These are phyloP conservation scores for Neoboletus subvelutipes DNA, from an alignment of 768 basidiomycete genomes.

Conservation along the genomic window DNA sequence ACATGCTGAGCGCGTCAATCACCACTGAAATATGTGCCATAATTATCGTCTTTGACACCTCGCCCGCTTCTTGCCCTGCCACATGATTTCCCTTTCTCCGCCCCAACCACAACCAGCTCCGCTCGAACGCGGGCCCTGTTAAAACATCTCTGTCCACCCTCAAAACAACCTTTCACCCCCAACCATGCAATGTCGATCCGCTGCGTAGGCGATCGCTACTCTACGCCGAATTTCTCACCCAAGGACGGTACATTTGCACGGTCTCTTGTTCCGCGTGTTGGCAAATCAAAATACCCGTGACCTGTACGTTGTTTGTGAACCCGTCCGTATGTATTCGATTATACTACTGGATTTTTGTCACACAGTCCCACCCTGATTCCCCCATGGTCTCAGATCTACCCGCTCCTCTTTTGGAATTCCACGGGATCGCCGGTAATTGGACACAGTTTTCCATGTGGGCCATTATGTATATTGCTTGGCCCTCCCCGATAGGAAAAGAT, in stretches of 20 bases:
- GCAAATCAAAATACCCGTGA: background rate
- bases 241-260: background rate
- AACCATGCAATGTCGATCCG: background rate
- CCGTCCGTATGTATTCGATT: background rate
- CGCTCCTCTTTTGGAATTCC: background rate
- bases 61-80: slow-evolving; percentile 18
- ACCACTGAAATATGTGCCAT: slow-evolving; percentile 22
- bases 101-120: slow-evolving; percentile 35
- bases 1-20: background rate
- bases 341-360: slow-evolving; percentile 1
- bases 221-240: background rate
- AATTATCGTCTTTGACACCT: slow-evolving; percentile 20
- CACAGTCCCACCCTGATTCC: slow-evolving; percentile 2
- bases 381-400: background rate
- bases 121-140: slow-evolving; percentile 29
- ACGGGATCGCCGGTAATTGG: background rate
- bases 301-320: background rate
- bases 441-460: background rate
- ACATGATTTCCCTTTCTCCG: slow-evolving; percentile 34
- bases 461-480: background rate
- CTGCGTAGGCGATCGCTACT: background rate
- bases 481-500: background rate
- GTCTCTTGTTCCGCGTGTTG: background rate
- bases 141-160: background rate
- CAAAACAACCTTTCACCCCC: background rate